Base-by-base conservation (phyloP, 768 basidiomycete genomes). In the Panaeolus cyanescens region DNA sequence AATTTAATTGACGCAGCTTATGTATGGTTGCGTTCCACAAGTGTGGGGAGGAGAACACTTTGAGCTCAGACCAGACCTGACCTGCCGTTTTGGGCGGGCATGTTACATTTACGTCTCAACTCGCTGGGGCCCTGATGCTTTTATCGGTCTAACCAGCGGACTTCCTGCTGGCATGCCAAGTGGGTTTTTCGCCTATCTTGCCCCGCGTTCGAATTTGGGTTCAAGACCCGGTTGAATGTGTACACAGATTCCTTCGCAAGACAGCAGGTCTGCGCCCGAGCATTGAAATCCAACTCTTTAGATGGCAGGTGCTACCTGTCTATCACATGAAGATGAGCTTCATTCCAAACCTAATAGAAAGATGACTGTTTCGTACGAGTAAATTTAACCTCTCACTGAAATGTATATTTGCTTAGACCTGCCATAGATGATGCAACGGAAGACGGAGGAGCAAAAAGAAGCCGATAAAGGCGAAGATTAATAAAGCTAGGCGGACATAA, bases 141-240 rank as follows among this genome's bases (percentile, higher is more conserved):
- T 50, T 50, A 50, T 50, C 25, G 25, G 45, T 28, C 45, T 4
- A 50, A 28, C 12, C 30, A 13, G 25, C 25, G 15, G 45, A 50
- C 45, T 50, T 50, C 45, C 45, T 50, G 45, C 45, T 50, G 45
- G 45, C 45, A 50, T 50, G 45, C 45, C 45, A 50, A 50, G 45
- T 50, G 45, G 25, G 25, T 10, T 15, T n/a, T 50, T 50, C 45
- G 45, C 45, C 45, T 50, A 50, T 50, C 45, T 50, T 50, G 45
- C 45, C 25, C 45, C 45, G 45, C 45, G 45, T 50, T 50, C 22
- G 45, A 28, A 25, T 50, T 40, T 50, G 25, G 45, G 45, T 22
- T 50, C 45, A 50, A 50, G 45, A 50, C 45, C 45, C 45, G 45
- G 45, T 50, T 50, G 22, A 50, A 50, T 28, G 45, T 50, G 45